Base-by-base conservation (phyloP, 1,139 yeast genomes). In the Candida tropicalis region DNA sequence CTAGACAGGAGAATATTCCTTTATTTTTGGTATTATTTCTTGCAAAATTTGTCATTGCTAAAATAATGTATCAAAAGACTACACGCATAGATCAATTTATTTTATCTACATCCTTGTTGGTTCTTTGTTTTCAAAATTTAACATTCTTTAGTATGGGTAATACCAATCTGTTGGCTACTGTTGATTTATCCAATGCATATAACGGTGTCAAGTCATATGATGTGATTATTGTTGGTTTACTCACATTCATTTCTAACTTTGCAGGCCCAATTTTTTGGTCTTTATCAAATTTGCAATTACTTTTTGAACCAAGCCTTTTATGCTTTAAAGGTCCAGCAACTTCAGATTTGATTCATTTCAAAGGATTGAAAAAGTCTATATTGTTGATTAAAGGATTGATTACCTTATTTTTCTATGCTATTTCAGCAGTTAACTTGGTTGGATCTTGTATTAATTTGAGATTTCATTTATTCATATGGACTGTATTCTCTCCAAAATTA, bases 391-490 rank as follows among this genome's bases (percentile, higher is more conserved):
- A 72, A 47, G 51, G 69, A 40, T 49, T 70, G 38, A 57, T 66
- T 15, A 58, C 65, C 31, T 55, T 75, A 36, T 58, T 77, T 7
- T 87, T 85, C 58, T 87, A 87, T 58, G 66, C 84, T 2, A 54
- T 83, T 1, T 62, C 80, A 12, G 87, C 88, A 1, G 57, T 79
- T 3, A 72, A 76, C 33, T 76, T 91, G 41, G 60, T 87, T 39
- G 68, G 73, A 0, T 84, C 97, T 6, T 93, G 99, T 59, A 75
- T 77, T 43, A 72, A 79, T 22, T 72, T 91, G 50, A 75, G 96
- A 53, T 87, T 84, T 57, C 99, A 93, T 60, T 71, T 93, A 45
- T 93, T 93, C 60, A 86, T 95, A 12, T 95, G 99, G 98, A 89
- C 98, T 2, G 99, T 95, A 4, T 93, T 93, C 66, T 87, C 96